Conservation (phyloP, 768 basidiomycete genomes). For the Leccinum subgranulosum region DNA sequence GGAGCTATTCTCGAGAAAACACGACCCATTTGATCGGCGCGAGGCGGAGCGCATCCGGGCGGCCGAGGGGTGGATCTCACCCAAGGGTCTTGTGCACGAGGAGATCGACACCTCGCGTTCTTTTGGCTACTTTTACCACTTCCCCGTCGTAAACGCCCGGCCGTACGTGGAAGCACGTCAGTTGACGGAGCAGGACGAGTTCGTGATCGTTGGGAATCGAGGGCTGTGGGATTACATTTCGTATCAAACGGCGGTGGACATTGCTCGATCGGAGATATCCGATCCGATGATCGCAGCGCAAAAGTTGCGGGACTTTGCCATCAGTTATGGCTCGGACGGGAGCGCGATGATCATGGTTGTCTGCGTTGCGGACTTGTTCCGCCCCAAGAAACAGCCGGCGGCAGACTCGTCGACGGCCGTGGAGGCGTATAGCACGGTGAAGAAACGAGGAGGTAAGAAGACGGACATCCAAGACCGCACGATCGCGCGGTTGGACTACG, state of each 20-base stretch:
- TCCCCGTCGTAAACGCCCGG: constrained; percentile 86
- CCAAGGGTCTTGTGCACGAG: constrained; percentile 87
- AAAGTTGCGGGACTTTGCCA: constrained; percentile 93
- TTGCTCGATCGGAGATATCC: constrained; percentile 67
- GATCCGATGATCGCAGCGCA: constrained; percentile 92
- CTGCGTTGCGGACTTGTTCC: constrained; percentile 75
- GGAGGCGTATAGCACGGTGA: constrained; percentile 28
- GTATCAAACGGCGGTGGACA: constrained; percentile 95
- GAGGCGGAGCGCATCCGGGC: constrained; percentile 87
- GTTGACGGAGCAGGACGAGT: constrained; percentile 85
- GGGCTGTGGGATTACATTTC: constrained; percentile 94
- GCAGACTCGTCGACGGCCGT: constrained; percentile 36
- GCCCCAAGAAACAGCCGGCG: constrained; percentile 43
- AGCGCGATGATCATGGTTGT: constrained; percentile 99
- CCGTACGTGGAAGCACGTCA: constrained; percentile 72
- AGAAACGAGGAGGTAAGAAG: constrained; percentile 39
- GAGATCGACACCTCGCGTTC: constrained; percentile 89
- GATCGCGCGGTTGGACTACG: constrained; percentile 64
- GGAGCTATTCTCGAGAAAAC: constrained; percentile 68
- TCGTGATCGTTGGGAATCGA: constrained; percentile 91
- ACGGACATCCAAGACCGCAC: constrained; percentile 53
- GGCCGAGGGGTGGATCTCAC: constrained; percentile 94
- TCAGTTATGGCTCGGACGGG: constrained; percentile 92
- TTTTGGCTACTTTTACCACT: constrained; percentile 88
- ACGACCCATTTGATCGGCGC: constrained; percentile 83